Evolutionary conservation across 768 basidiomycete species (phyloP), one percentile per base, ranked within the genome.

Genomic region (Suillus occidentalis): DNA sequence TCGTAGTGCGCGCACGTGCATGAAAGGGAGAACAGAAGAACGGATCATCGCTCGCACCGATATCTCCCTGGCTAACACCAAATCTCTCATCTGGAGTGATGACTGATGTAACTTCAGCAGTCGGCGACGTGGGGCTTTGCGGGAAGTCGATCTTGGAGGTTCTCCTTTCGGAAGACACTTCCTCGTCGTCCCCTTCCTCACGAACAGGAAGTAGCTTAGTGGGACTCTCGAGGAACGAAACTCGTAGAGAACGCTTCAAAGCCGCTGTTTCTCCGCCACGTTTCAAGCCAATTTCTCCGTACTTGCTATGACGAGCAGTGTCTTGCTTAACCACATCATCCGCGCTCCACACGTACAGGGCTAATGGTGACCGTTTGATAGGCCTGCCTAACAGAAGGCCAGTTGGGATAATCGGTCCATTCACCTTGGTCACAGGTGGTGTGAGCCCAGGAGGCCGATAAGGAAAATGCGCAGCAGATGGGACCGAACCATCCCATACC

Each of bases 381-480:
- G 88, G 87, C 53, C 76, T 78, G 13, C 84, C 81, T 61, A 90
- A 79, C 1, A 82, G 84, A 63, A 86, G 47, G 42, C 81, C 77
- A 14, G 73, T 71, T 37, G 76, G 75, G 2, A 73, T 69, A 28
- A 78, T 67, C 2, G 72, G 71, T 20, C 70, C 66, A 16, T 50
- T 69, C 28, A 56, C 47, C 63, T 42, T 61, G 8, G 14, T 62
- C 12, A 56, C 40, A 31, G 63, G 59, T 53, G 61, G 62, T 2
- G 22, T 5, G 25, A 75, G 69, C 37, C 75, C 76, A 47, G 75
- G 72, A 47, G 72, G 73, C 6, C 50, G 37, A 39, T 59, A 13
- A 31, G 62, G 64, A 14, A 45, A 40, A 36, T 50, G 52, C 36
- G 8, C 18, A 25, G 39, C 9, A 8, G 37, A 16, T 36, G 60